Evolutionary conservation across 1,284 basidiomycete genomes (phyloP), one percentile per base, ranked within the genome.

Genomic region (Jaminaea rosea): DNA sequence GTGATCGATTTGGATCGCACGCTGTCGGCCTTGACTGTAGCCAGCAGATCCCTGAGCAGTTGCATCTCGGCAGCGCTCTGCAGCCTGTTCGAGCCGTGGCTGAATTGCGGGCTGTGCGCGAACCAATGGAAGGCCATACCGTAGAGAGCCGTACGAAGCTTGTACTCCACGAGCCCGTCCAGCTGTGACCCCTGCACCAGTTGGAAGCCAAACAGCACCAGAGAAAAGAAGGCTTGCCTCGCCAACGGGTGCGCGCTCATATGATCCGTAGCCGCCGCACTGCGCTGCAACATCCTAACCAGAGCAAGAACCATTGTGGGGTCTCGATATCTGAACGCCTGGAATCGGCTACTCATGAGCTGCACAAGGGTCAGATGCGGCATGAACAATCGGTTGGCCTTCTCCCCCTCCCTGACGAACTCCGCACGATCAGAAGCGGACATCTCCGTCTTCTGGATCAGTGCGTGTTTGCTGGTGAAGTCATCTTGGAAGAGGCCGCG

Each of bases 151-250:
- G 87, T 82, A 44, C 94, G 81, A 50, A 92, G 77, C 23, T 81
- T 75, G 59, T 83, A 80, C 75, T 98, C 93, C 53, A 89, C 85
- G 53, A 83, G 82, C 0, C 83, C 79, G 72, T 98, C 94, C 62
- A 96, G 78, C 56, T 84, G 81, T 26, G 87, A 92, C 58, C 88
- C 88, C 66, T 88, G 87, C 32, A 98, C 76, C 1, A 90, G 82
- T 72, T 94, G 90, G 71, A 98, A 91, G 0, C 88, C 92, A 68
- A 99, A 94, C 2, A 92, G 78, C 8, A 97, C 78, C 65, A 98
- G 83, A 0, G 87, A 84, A 72, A 93, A 92, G 17, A 90, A 82
- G 1, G 85, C 80, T 77, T 97, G 91, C 27, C 93, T 83, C 32
- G 92, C 84, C 21, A 98, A 79, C 0, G 92, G 83, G 76, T 98